Evolutionary conservation across 805 yeast species (phyloP), one percentile per base, ranked within the genome.

Genomic region (Kodamaea hsintzibuensis): DNA sequence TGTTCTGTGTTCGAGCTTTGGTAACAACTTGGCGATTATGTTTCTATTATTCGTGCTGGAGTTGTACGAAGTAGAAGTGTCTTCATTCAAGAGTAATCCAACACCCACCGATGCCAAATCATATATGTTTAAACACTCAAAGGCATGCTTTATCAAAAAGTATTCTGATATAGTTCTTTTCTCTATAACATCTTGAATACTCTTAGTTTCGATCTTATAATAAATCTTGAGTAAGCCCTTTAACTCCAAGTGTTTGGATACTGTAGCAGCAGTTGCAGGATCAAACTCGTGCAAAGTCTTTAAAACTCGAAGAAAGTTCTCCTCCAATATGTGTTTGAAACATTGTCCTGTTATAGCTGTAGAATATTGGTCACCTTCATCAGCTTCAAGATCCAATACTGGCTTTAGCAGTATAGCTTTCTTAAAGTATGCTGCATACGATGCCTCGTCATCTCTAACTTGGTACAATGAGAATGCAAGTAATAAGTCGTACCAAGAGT

Each of bases 401-500:
- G 59, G 69, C 49, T 65, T 70, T 55, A 71, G 77, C 17, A 60
- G 59, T n/a, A 66, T 55, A 2, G 80, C 66, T 13, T 68, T 54
- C 14, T 68, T 60, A 51, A 62, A 74, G 58, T 69, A 75, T 27
- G 74, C 77, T 5, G 61, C 42, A 53, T 66, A 75, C 2, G 74
- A 61, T 18, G 62, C 60, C 7, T 55, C 56, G 54, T 67, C 69
- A 83, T 91, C 69, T 50, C 79, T 67, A 1, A 87, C 77, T 62
- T 84, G 85, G 62, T 74, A 89, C 39, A 85, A 68, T 8, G 83
- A 64, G n/a, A 84, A 73, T 7, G 83, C 82, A 40, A 78, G 70
- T 40, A 82, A 76, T 12, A 84, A 74, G 62, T 88, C 95, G 63
- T 84, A 87, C 96, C 96, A 88, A 0, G 82, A 68, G 6, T 74